Evolutionary conservation across 768 basidiomycete genomes (phyloP), one percentile per base, ranked within the genome.

Genomic region (Gloeopeniophorella convolvens): DNA sequence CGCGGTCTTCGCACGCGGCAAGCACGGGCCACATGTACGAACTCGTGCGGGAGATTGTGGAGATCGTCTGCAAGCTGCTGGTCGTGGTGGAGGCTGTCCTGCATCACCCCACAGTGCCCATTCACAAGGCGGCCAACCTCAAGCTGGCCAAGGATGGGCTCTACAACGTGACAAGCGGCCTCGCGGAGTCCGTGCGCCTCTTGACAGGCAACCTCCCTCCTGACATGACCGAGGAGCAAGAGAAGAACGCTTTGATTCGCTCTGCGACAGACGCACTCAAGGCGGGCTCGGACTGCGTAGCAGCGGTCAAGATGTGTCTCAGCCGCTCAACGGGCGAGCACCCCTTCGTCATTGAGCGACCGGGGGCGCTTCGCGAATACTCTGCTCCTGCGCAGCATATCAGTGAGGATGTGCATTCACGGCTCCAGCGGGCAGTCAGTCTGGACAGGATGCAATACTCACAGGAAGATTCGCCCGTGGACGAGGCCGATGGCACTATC

Each of bases 1-100:
- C 89, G 18, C 83, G 89, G 37, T 74, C 79, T 33, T 89, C 89
- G 24, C 94, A 97, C 66, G 91, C 95, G 0, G 89, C 91, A 5
- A 90, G 85, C 53, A 94, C 92, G 13, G 94, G 90, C 1, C 87
- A 92, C 58, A 76, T 98, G 66, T 93, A 96, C 62, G 93, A 97
- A 58, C 79, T 97, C 45, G 90, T 94, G n/a, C 80, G 86, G 44
- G 90, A 95, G 68, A 87, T 93, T 40, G 88, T 97, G 44, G 92
- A 95, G 65, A 83, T 86, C 70, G 92, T 96, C 18, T 87, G 90
- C 70, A 89, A 88, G 62, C 75, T 96, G 52, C 76, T 99, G 46
- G 85, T 84, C 26, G 83, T 98, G 48, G 91, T 95, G 40, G 95
- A 98, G 64, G 83, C 85, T 8, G 89, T 96, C 34, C 79, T 85